These are phyloP conservation scores for Sporormia fimetaria DNA, from an alignment of 495 filamentous ascomycete species.

Conservation along the genomic window DNA sequence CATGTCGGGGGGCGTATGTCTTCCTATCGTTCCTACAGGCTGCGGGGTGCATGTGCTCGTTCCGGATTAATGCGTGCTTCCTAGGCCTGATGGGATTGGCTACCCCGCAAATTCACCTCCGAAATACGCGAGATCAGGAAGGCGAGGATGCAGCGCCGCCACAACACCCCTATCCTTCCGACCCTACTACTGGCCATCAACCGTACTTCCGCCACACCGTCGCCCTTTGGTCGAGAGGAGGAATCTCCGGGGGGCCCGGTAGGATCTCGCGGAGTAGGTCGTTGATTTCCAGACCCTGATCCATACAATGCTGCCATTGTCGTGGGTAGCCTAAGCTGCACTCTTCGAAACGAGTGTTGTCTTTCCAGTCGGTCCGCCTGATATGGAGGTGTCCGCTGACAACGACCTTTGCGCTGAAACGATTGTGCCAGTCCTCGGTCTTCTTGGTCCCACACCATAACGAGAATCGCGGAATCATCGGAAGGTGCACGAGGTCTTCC, in stretches of 20 bases:
- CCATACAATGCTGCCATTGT: slow-evolving; percentile 33
- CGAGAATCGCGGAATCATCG: slow-evolving; percentile 30
- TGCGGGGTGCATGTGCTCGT: no score
- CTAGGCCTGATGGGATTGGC: no score
- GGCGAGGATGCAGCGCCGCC: no score
- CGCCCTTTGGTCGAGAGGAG: slow-evolving; percentile 9
- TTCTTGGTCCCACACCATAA: slow-evolving; percentile 35
- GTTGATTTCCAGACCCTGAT: slow-evolving; percentile 31
- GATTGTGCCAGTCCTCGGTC: slow-evolving; percentile 33
- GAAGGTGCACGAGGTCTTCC: slow-evolving; percentile 32
- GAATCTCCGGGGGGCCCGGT: slow-evolving; percentile 23
- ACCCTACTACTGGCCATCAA: no score
- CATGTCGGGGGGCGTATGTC: no score
- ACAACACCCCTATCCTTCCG: no score
- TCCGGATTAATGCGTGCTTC: no score
- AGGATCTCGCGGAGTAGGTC: slow-evolving; percentile 32
- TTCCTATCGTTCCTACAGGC: no score
- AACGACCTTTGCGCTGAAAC: slow-evolving; percentile 32
- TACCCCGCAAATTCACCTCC: no score
- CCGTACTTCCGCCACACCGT: slow-evolving; percentile 22
- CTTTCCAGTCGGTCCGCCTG: slow-evolving; percentile 33
- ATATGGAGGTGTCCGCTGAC: slow-evolving; percentile 35
- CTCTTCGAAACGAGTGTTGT: slow-evolving; percentile 33
- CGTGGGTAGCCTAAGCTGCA: slow-evolving; percentile 31
- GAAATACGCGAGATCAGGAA: no score